Evolutionary conservation across 495 filamentous ascomycete genomes (phyloP), one percentile per base, ranked within the genome.

Genomic region (Geoglossum glabrum): DNA sequence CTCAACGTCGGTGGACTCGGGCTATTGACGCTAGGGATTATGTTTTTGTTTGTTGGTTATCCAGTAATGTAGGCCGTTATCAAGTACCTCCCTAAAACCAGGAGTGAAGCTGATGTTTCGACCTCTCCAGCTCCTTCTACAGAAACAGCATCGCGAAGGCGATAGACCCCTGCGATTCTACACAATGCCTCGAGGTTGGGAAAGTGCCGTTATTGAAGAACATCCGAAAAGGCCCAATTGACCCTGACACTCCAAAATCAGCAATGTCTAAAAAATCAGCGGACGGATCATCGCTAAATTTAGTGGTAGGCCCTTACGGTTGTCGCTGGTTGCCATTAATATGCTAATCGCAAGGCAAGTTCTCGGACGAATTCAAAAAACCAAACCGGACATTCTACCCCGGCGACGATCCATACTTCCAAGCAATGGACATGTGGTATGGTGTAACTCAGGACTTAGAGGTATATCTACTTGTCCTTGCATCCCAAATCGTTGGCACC

Each of bases 361-460:
- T 86, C 61, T 88, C 85, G 1, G 85, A 90, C 59, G 85, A 88
- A 61, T 90, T 90, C 64, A 85, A 86, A 59, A 76, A 66, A 17
- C 75, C 79, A 51, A 82, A 82, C 10, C 74, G 85, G 50, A 83
- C 81, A 4, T 88, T 89, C 63, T 89, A 84, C 64, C 75, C 79
- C 40, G 80, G 76, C 23, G 85, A 89, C 63, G 85, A 88, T 63
- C 77, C 85, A 0, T 87, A 76, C 64, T 86, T 78, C 64, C 73
- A 80, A 65, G 85, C 73, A 1, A 76, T 86, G 46, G 79, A 89
- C 65, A 62, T 86, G n/a, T 87, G 85, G 83, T 89, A 88, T 66
- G 84, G 84, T 61, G 83, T 84, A 51, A 88, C 84, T 3, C 72
- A 79, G 62, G 84, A 89, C 73, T 66, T 86, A 40, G 84, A 87